Percentiles rank a stretch among this genome's conserved stretches.
Evolutionary conservation across 305 asterid species (phyloP).

Genomic region (Solanum hybrid): DNA sequence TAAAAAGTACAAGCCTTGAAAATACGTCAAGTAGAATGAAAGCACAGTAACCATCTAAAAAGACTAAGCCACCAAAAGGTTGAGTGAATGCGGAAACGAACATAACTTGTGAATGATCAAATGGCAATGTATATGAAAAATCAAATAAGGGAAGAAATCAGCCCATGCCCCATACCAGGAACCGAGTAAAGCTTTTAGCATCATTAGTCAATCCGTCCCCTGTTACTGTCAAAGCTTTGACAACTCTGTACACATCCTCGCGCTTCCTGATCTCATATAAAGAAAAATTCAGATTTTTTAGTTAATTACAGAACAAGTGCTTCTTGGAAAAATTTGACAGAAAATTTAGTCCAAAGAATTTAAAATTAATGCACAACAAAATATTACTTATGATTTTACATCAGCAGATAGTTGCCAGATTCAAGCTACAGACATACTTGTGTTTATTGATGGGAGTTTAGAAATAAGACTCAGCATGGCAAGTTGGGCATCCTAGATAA

Average conservation of each 20-base stretch:
- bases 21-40: background rate
- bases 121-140: background rate
- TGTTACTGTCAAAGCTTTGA: conserved; percentile 60
- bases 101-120: background rate
- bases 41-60: conserved; percentile 8
- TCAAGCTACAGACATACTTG: background rate
- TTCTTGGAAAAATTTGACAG: background rate
- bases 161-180: conserved; percentile 56
- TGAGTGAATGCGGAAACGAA: background rate
- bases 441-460: background rate
- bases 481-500: background rate
- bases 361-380: background rate
- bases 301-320: background rate
- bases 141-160: background rate
- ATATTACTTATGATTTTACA: background rate
- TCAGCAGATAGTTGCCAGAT: background rate
- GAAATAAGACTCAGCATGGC: background rate
- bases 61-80: background rate
- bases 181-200: conserved; percentile 50
- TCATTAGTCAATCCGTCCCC: conserved; percentile 62
- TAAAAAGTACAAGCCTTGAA: background rate
- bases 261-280: conserved; percentile 52
- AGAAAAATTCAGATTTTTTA: background rate
- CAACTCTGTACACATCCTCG: conserved; percentile 84
- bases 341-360: background rate